Evolutionary conservation across 331 rosid genomes (phyloP).

Genomic region (Stylosanthes scabra): DNA sequence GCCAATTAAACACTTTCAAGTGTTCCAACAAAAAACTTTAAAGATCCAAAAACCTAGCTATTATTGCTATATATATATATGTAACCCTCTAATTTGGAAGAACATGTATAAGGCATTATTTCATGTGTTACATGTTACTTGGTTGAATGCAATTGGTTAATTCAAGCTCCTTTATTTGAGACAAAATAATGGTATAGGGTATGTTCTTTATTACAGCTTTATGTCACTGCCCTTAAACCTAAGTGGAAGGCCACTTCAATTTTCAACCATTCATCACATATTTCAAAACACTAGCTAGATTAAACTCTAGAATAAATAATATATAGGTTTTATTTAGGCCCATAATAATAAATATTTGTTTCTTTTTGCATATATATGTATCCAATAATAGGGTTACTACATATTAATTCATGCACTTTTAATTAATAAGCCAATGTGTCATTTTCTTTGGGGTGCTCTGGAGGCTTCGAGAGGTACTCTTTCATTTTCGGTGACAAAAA

Average conservation of each 20-base stretch:
- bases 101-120: neutral
- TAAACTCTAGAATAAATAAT: neutral
- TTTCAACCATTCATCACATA: slow-evolving; percentile 22
- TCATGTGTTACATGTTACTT: neutral
- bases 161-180: neutral
- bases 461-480: neutral
- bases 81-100: neutral
- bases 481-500: neutral
- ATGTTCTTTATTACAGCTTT: neutral
- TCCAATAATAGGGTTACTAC: neutral
- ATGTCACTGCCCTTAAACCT: neutral
- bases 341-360: too few species aligned
- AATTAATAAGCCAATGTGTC: neutral
- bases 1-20: slow-evolving; percentile 4
- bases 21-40: neutral
- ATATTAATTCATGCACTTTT: slow-evolving; percentile 6
- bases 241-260: slow-evolving; percentile 1
- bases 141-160: slow-evolving; percentile 14
- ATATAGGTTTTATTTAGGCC: too few species aligned
- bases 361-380: neutral
- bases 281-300: neutral
- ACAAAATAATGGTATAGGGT: slow-evolving; percentile 25
- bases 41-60: neutral
- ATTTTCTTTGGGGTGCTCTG: neutral
- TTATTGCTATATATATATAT: neutral